These are phyloP conservation scores for Lichtheimia hyalospora DNA, from an alignment of 371 early-diverging fungal genomes.

Conservation along the genomic window DNA sequence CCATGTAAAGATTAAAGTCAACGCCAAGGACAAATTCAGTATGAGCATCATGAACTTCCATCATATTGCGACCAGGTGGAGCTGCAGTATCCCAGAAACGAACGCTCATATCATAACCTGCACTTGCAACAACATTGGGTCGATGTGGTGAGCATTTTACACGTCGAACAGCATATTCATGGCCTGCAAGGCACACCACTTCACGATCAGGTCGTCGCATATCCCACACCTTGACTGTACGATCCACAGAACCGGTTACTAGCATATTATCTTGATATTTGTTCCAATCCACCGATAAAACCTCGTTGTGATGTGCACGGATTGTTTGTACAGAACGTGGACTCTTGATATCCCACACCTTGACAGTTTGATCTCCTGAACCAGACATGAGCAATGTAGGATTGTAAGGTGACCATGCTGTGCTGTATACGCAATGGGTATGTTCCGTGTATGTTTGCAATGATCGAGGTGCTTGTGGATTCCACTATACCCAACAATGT, in stretches of 20 bases:
- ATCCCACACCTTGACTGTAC: slow-evolving; percentile 90
- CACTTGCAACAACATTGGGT: slow-evolving; percentile 76
- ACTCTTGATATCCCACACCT: slow-evolving; percentile 86
- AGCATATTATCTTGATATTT: slow-evolving; percentile 82
- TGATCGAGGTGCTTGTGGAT: slow-evolving; percentile 77
- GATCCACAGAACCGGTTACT: slow-evolving; percentile 88
- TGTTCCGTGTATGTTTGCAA: slow-evolving; percentile 85
- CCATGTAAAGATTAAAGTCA: slow-evolving; percentile 84
- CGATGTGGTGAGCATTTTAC: slow-evolving; percentile 90
- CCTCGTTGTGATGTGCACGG: slow-evolving; percentile 85
- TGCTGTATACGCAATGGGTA: slow-evolving; percentile 85
- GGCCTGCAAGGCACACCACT: slow-evolving; percentile 72
- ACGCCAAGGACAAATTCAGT: slow-evolving; percentile 94
- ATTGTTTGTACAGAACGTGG: slow-evolving; percentile 71
- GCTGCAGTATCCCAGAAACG: slow-evolving; percentile 87
- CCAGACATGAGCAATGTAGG: slow-evolving; percentile 82
- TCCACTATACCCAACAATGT: slow-evolving; percentile 65
- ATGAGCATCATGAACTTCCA: slow-evolving; percentile 77
- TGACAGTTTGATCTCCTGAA: slow-evolving; percentile 86
- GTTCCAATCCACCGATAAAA: slow-evolving; percentile 93
- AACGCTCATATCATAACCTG: slow-evolving; percentile 93
- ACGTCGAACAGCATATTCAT: slow-evolving; percentile 89
- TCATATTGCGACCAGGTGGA: slow-evolving; percentile 49
- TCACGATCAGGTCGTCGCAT: slow-evolving; percentile 73
- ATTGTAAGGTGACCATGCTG: slow-evolving; percentile 83